Evolutionary conservation across 2,329 filamentous ascomycete species (phyloP).

Genomic region (Biscogniauxia marginata): DNA sequence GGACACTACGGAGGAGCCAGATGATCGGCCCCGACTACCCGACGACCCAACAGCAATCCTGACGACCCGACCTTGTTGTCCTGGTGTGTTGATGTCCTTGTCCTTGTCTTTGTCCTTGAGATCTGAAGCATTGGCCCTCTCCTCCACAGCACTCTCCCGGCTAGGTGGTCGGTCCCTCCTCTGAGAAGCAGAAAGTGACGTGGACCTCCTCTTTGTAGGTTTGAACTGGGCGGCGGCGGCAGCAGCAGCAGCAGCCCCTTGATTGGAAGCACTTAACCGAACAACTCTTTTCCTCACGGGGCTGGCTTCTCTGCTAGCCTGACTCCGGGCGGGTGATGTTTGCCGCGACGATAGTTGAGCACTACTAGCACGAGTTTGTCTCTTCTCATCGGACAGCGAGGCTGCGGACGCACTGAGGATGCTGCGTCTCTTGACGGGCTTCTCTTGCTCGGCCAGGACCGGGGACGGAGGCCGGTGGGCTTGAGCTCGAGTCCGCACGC

Average conservation of each 20-base stretch:
- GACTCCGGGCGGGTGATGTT: conserved; percentile 44
- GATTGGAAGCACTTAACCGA: conserved; percentile 52
- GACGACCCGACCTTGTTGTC: conserved; percentile 51
- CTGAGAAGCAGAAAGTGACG: conserved; percentile 44
- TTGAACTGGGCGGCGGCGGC: conserved; percentile 23
- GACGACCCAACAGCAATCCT: conserved; percentile 54
- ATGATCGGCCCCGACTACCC: conserved; percentile 39
- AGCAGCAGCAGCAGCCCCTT: conserved; percentile 18
- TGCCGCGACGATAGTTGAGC: conserved; percentile 43
- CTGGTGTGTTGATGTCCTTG: conserved; percentile 53
- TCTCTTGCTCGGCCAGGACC: conserved; percentile 24
- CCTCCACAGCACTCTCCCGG: conserved; percentile 42
- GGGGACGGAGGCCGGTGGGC: conserved; percentile 43
- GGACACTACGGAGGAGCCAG: conserved; percentile 36
- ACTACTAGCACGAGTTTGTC: conserved; percentile 49
- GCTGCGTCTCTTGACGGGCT: conserved; percentile 46
- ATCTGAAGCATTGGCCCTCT: conserved; percentile 35
- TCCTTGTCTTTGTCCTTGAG: conserved; percentile 32
- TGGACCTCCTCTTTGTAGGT: conserved; percentile 47
- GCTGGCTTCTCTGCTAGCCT: conserved; percentile 44
- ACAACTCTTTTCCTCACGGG: conserved; percentile 58
- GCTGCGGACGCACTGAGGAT: conserved; percentile 45
- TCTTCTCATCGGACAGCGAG: conserved; percentile 43
- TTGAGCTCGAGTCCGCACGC: conserved; percentile 47
- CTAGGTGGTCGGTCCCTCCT: conserved; percentile 39